Conservation (phyloP, 306 rosid genomes). For the Cicer judaicum region DNA sequence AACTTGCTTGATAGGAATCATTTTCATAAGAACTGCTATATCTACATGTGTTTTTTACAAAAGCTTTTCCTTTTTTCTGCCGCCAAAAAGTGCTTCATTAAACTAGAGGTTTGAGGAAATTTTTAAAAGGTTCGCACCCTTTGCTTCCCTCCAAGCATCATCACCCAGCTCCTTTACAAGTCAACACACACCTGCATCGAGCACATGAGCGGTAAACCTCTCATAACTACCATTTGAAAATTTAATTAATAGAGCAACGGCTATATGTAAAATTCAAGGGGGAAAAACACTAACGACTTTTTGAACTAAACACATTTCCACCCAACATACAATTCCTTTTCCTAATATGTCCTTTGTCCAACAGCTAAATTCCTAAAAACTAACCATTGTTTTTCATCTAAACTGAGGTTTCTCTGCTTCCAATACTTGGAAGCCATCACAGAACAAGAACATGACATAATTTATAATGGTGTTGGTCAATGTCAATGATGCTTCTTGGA, state of each 20-base stretch:
- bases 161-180: constrained; percentile 44
- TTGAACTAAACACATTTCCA: constrained; percentile 65
- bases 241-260: constrained; percentile 58
- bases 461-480: constrained; percentile 25
- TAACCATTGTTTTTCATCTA: constrained; percentile 51
- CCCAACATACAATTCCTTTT: constrained; percentile 57
- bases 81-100: constrained; percentile 49
- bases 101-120: constrained; percentile 16
- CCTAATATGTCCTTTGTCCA: constrained; percentile 60
- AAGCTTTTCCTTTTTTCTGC: constrained; percentile 45
- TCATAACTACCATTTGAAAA: constrained; percentile 78
- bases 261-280: constrained; percentile 56
- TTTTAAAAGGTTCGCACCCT: constrained; percentile 33
- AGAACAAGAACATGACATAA: constrained; percentile 49
- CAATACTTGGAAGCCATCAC: constrained; percentile 54
- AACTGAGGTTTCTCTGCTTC: constrained; percentile 66
- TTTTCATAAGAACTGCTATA: constrained; percentile 31
- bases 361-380: constrained; percentile 62
- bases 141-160: constrained; percentile 61
- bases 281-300: constrained; percentile 63
- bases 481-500: constrained; percentile 71
- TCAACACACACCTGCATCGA: constrained; percentile 38
- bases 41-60: constrained; percentile 48
- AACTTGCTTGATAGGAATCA: constrained; percentile 47
- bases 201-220: constrained; percentile 58